Base-by-base conservation (phyloP, 148 eudicot species). In the Beta vulgaris region DNA sequence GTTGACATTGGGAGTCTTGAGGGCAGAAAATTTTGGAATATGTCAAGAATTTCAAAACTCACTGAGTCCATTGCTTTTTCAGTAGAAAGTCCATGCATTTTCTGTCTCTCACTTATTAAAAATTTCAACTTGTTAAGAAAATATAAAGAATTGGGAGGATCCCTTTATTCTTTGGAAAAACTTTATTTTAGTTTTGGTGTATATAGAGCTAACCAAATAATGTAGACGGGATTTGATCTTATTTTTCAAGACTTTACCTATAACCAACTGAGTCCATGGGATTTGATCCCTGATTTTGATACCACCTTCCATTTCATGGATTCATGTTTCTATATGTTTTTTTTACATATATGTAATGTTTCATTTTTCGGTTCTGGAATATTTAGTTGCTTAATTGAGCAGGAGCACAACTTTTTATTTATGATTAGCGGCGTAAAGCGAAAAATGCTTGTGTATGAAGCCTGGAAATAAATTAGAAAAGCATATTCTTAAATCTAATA, bases 1-100 rank as follows among this genome's bases (percentile, higher is more conserved):
- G 83, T 81, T 81, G 83, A 81, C 83, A 65, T 51, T 80, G 64
- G 19, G 15, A 31, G 43, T 23, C 51, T 48, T 51, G 49, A 71
- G 66, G 76, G 76, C 35, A 16, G 66, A 70, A 70, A 15, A 59
- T 7, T 11, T 71, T 43, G 25, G 73, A 72, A 71, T 76, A 71
- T 76, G 48, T 65, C 49, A 64, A 65, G 76, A 76, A 70, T 76
- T 31, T 76, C 51, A 64, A 80, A n/a, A 76, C 71, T 71, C 68
- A 80, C 69, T 60, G 69, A 66, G 43, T 72, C 62, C 73, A 57
- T 80, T 73, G 61, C 67, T 76, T 76, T 72, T 76, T 71, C 13
- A 36, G 23, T 26, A 55, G 31, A 58, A 73, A 73, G 39, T 73
- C 62, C 35, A n/a, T 25, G 37, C 53, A 46, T 73, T 68, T 60